Evolutionary conservation across 495 filamentous ascomycete species (phyloP).

Genomic region (Peziza echinospora): DNA sequence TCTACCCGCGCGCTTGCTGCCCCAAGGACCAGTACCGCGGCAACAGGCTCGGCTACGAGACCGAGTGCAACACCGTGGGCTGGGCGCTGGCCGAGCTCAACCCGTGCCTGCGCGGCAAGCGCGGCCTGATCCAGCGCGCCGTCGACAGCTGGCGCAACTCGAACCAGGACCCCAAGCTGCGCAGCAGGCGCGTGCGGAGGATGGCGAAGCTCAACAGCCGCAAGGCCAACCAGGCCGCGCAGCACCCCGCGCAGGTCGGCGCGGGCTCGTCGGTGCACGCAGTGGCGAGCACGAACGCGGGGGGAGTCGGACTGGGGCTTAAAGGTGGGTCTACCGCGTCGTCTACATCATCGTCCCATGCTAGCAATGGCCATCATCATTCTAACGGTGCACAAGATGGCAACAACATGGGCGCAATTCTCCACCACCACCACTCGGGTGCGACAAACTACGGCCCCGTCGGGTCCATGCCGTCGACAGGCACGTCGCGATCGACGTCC

Average conservation of each 20-base stretch:
- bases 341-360: conserved; percentile 27
- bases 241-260: conserved; percentile 20
- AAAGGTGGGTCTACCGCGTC: conserved; percentile 18
- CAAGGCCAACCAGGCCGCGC: conserved; percentile 34
- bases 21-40: conserved; percentile 87
- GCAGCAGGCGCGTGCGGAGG: conserved; percentile 73
- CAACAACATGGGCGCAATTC: conserved; percentile 89
- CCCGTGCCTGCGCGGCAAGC: conserved; percentile 70
- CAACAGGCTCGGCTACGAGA: conserved; percentile 88
- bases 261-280: conserved; percentile 15
- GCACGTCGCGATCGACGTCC: conserved; percentile 18
- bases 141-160: conserved; percentile 98
- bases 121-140: conserved; percentile 85
- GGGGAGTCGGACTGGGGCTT: conserved; percentile 12
- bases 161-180: conserved; percentile 79
- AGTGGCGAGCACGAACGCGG: conserved; percentile 8
- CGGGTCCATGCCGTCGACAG: conserved; percentile 13
- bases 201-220: conserved; percentile 89
- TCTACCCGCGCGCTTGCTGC: conserved; percentile 89
- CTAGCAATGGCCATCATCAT: conserved; percentile 66
- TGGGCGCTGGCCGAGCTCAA: conserved; percentile 93
- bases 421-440: conserved; percentile 41
- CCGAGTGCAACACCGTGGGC: conserved; percentile 92
- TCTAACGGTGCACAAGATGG: conserved; percentile 27
- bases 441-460: conserved; percentile 12